These are phyloP conservation scores for Endocalyx cinctus DNA, from an alignment of 2,329 filamentous ascomycete species.

Conservation along the genomic window DNA sequence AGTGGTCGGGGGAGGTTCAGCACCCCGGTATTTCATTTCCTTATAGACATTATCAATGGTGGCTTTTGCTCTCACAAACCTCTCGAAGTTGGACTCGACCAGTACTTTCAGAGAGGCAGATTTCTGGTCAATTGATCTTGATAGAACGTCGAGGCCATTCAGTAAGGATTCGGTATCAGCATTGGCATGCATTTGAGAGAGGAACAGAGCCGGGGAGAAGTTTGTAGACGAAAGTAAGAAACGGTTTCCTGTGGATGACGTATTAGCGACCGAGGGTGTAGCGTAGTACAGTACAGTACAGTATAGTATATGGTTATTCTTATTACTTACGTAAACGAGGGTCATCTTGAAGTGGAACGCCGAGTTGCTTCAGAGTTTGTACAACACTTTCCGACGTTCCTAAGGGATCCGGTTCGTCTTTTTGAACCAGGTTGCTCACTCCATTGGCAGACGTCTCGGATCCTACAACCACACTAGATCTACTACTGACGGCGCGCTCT, in stretches of 20 bases:
- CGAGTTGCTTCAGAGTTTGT: conserved; percentile 68
- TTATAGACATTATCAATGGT: conserved; percentile 99
- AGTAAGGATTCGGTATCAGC: conserved; percentile 80
- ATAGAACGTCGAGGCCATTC: conserved; percentile 78
- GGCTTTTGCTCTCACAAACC: conserved; percentile 94
- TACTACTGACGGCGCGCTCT: conserved; percentile 67
- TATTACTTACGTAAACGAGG: conserved; percentile 66
- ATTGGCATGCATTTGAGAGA: conserved; percentile 84
- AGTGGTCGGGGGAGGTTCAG: conserved; percentile 42
- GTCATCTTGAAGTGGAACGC: conserved; percentile 81
- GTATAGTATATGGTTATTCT: no score
- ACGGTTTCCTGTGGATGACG: conserved; percentile 61
- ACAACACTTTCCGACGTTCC: conserved; percentile 87
- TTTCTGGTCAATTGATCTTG: conserved; percentile 93
- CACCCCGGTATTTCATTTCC: conserved; percentile 80
- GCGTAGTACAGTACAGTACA: no score
- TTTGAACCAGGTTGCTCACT: conserved; percentile 74
- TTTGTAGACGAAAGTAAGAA: conserved; percentile 94
- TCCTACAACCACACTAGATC: conserved; percentile 61
- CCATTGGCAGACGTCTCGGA: conserved; percentile 62
- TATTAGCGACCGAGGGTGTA: no score
- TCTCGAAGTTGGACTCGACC: conserved; percentile 96
- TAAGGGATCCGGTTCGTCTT: conserved; percentile 88
- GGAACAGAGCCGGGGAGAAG: conserved; percentile 86
- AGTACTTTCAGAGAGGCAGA: conserved; percentile 93